Evolutionary conservation across 306 rosid species (phyloP).

Genomic region (Senna tora): DNA sequence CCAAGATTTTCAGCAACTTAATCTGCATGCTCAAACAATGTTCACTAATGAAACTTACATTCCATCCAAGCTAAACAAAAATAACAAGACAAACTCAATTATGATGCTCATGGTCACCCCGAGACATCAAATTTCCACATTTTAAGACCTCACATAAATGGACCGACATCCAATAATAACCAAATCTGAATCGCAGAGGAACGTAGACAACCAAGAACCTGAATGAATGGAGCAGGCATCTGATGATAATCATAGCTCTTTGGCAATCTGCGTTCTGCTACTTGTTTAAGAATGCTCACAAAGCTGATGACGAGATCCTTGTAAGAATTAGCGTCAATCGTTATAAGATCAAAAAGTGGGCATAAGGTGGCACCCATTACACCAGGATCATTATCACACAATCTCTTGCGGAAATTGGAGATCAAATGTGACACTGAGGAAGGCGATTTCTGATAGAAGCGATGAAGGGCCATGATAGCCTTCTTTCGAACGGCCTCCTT

Average conservation of each 20-base stretch:
- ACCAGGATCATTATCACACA: conserved; percentile 93
- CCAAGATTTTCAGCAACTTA: conserved; percentile 84
- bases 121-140: conserved; percentile 7
- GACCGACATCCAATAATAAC: conserved; percentile 80
- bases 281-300: conserved; percentile 88
- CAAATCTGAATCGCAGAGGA: conserved; percentile 23
- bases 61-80: background rate
- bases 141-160: conserved; percentile 42
- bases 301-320: conserved; percentile 89
- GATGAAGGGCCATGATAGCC: conserved; percentile 93
- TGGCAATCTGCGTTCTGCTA: conserved; percentile 83
- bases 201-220: conserved; percentile 45
- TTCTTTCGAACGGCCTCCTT: conserved; percentile 89
- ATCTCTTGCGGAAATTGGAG: conserved; percentile 69
- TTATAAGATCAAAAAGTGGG: conserved; percentile 72
- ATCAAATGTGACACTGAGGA: conserved; percentile 77
- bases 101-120: background rate
- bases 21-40: conserved; percentile 59
- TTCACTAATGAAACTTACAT: conserved; percentile 10
- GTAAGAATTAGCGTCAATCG: conserved; percentile 57
- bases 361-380: conserved; percentile 94
- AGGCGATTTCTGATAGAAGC: conserved; percentile 77
- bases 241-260: conserved; percentile 90
- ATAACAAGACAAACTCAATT: background rate
- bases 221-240: conserved; percentile 92